phyloP scores from a whole-genome alignment of 2,329 filamentous ascomycete genomes.

The Penicillium sp. region DNA sequence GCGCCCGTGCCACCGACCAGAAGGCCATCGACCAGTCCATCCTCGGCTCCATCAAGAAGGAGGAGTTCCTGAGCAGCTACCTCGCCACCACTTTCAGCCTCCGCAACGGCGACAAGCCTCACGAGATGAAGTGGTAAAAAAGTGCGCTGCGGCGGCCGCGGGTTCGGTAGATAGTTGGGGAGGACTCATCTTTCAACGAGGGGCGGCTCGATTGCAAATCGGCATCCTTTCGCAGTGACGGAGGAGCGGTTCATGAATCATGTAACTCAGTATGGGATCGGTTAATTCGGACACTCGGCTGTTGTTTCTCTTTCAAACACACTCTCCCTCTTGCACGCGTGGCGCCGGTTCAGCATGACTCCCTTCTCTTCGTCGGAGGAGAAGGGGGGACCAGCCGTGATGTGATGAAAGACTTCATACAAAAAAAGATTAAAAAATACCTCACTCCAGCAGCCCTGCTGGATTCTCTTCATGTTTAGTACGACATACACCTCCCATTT shows the following conservation, averaged over 20 bases:
- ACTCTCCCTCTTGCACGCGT: slow-evolving; percentile 25
- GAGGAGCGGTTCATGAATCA: slow-evolving; percentile 40
- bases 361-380: slow-evolving; percentile 9
- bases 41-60: slow-evolving; percentile 96
- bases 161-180: slow-evolving; percentile 43
- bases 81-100: slow-evolving; percentile 95
- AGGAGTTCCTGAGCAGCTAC: slow-evolving; percentile 89
- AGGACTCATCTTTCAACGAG: slow-evolving; percentile 37
- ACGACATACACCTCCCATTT: slow-evolving; percentile 35
- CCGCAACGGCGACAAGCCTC: slow-evolving; percentile 98
- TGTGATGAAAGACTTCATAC: slow-evolving; percentile 34
- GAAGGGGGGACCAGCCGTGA: slow-evolving; percentile 32
- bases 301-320: slow-evolving; percentile 33
- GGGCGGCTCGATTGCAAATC: slow-evolving; percentile 37
- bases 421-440: slow-evolving; percentile 38
- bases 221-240: slow-evolving; percentile 30
- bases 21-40: slow-evolving; percentile 98
- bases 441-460: slow-evolving; percentile 35
- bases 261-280: slow-evolving; percentile 42
- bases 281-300: slow-evolving; percentile 35
- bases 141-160: slow-evolving; percentile 37
- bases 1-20: slow-evolving; percentile 92
- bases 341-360: slow-evolving; percentile 31
- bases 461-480: slow-evolving; percentile 37
- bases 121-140: slow-evolving; percentile 98